Conservation (phyloP, 139 green algal genomes). For the Chlorella sorokiniana region DNA sequence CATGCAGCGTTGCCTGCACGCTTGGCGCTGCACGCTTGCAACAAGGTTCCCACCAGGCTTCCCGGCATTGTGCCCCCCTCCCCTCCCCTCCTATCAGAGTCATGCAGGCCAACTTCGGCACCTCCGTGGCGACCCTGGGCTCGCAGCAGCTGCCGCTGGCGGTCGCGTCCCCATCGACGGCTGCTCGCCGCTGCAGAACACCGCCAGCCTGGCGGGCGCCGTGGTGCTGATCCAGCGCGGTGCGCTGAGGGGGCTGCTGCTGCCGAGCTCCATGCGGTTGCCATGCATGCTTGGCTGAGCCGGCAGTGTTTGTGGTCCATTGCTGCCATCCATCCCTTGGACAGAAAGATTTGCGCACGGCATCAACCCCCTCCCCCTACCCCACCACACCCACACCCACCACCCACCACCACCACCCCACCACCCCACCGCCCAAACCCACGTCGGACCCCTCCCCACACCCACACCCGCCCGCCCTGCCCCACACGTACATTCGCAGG, state of each 20-base stretch:
- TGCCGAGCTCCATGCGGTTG: not conserved
- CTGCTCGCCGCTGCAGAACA: slow-evolving; percentile 45
- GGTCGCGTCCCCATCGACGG: slow-evolving; percentile 38
- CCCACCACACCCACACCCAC: too few relatives aligned
- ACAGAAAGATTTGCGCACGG: too few relatives aligned
- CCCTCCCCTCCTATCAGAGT: slow-evolving; percentile 25
- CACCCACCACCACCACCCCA: too few relatives aligned
- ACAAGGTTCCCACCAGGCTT: not conserved
- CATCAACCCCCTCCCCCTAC: too few relatives aligned
- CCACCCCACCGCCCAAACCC: too few relatives aligned
- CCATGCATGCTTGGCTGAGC: too few relatives aligned
- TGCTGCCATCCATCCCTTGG: too few relatives aligned
- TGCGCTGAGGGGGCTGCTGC: not conserved
- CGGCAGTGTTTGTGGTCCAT: too few relatives aligned
- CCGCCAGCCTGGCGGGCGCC: slow-evolving; percentile 33
- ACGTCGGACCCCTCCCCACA: too few relatives aligned
- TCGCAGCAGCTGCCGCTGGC: slow-evolving; percentile 14
- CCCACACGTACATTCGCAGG: slow-evolving; percentile 49
- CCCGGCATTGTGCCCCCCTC: not conserved
- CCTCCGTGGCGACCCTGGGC: slow-evolving; percentile 9
- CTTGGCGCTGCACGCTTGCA: not conserved
- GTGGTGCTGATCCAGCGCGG: slow-evolving; percentile 67
- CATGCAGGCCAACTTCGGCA: slow-evolving; percentile 39
- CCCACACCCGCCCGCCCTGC: too few relatives aligned
- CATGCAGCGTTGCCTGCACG: too few relatives aligned